Base-by-base conservation (phyloP, 176 grass and related monocot species). In the Leersia perrieri region DNA sequence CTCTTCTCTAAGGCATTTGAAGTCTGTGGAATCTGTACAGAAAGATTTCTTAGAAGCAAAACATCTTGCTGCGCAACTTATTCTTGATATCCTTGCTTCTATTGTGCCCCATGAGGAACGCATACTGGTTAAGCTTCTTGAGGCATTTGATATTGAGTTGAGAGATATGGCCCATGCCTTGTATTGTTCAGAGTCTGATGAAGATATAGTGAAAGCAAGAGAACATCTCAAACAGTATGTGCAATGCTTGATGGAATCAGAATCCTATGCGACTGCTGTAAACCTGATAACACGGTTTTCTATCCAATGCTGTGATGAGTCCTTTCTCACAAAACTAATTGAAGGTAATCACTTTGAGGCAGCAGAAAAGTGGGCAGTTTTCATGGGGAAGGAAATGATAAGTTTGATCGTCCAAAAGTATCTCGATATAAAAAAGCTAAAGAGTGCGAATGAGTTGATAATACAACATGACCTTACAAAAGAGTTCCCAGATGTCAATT, bases 21-120 rank as follows among this genome's bases (percentile, higher is more conserved):
- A 92, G 77, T 70, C 64, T 12, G 73, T 89, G 35, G 62, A 92
- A 74, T 89, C 86, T 25, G 33, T 41, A 22, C 70, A 51, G 51
- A 82, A 89, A 16, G 90, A 98, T 89, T 94, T 98, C 69, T 71
- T 76, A 62, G 90, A 94, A n/a, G 88, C 92, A 84, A 98, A 98
- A 66, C 60, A 40, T 33, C 72, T 98, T 80, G 92, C 90, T 6
- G 83, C 78, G 6, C 71, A 16, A 60, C 83, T 94, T 75, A 67
- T 92, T 80, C 72, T 98, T 20, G 74, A 92, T 84, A 91, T 94
- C 77, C 80, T 98, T 76, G 60, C 75, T 66, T 86, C 76, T 89
- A 70, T 84, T 72, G 83, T 98, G 75, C 69, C 29, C 14, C 90
- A 94, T 61, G 95, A 94, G 82, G 90, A 89, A 68, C 84, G 88